Percentiles rank a stretch among this genome's conserved stretches.
These are phyloP conservation scores for Cardamine chenopodiifolia DNA, from an alignment of 345 rosid species.

Conservation along the genomic window DNA sequence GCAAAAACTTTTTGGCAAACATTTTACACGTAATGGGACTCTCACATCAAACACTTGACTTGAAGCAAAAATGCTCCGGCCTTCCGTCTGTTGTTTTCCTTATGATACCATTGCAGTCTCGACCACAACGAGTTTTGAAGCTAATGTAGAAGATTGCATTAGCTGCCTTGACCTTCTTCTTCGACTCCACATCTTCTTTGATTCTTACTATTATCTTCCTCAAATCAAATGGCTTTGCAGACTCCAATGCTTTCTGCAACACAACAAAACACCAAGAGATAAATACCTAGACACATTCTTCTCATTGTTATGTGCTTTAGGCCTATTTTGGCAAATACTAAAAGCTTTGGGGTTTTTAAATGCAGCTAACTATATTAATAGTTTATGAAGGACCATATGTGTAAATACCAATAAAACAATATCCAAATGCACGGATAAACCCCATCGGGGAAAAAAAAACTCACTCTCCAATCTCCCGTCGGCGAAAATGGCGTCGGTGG, in stretches of 20 bases:
- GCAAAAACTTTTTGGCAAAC: background rate
- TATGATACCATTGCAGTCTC: background rate
- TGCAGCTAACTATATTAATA: background rate
- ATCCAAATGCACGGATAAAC: conserved; percentile 23
- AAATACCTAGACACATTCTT: too few species aligned
- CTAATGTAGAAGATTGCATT: too few species aligned
- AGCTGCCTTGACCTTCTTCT: too few species aligned
- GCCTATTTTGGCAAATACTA: background rate
- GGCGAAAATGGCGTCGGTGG: conserved; percentile 51
- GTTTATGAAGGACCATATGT: background rate
- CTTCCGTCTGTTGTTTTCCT: background rate
- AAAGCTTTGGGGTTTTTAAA: background rate
- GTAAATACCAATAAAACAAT: background rate
- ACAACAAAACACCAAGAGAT: too few species aligned
- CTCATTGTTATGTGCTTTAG: background rate
- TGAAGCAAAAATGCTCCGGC: background rate
- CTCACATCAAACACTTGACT: background rate
- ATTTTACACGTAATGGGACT: background rate
- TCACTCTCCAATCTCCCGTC: conserved; percentile 4
- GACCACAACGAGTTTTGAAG: too few species aligned
- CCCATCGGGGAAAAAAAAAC: conserved; percentile 2
- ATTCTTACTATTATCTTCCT: too few species aligned
- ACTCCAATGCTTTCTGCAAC: too few species aligned
- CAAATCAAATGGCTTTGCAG: too few species aligned
- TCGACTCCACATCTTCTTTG: too few species aligned